Evolutionary conservation across 1,284 basidiomycete species (phyloP), one percentile per base, ranked within the genome.

Genomic region (Pseudozyma pruni): DNA sequence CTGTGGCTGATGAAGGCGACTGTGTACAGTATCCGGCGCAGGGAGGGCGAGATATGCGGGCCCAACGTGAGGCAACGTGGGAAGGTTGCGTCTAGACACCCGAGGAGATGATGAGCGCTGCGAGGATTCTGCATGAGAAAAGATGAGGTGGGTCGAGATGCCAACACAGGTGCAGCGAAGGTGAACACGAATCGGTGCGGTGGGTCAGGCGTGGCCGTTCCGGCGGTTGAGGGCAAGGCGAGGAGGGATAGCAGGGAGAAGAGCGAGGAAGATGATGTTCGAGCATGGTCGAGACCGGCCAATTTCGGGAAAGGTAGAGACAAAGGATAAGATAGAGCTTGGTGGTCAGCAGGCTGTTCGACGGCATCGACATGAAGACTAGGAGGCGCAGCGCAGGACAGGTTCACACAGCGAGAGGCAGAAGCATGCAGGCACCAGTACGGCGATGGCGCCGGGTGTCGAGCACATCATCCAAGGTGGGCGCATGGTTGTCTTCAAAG

Each of bases 31-130:
- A 41, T 49, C 45, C 31, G 50, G 42, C 52, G 53, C 22, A 46
- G 34, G 2, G 25, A 20, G 20, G 37, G 51, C n/a, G n/a, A n/a
- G n/a, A n/a, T n/a, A 38, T 34, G 32, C 29, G 22, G 31, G 9
- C 22, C 20, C 19, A 32, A 50, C n/a, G 46, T 27, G 29, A n/a
- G 29, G 37, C 46, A 61, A 53, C 46, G 42, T 22, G 51, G 59
- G 59, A 46, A 54, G 27, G 59, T 44, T 62, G 60, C 60, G 47
- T 62, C 52, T 47, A 48, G 48, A 39, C 38, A 45, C 22, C 52
- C 52, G 60, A 22, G 8, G 4, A 19, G 11, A 17, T n/a, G 31
- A 43, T 17, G 37, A 29, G 37, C 10, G 31, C 14, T 34, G 48
- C 13, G 20, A 29, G 34, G 19, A n/a, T n/a, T 34, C 39, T 41